These are phyloP conservation scores for Auricularia sp. DNA, from an alignment of 768 basidiomycete genomes.

Conservation along the genomic window DNA sequence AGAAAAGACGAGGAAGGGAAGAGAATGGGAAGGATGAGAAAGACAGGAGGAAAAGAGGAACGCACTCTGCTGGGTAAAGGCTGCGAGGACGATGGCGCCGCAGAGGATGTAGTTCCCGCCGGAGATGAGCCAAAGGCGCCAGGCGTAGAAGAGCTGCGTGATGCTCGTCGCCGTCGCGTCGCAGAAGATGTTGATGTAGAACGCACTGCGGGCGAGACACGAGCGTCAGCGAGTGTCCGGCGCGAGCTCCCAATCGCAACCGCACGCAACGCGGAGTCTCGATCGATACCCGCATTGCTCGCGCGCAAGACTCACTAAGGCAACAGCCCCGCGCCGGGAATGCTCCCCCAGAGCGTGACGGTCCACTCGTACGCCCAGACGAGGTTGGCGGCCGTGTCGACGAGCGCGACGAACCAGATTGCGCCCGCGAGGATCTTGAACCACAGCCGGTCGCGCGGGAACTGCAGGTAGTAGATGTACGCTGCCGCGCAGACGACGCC, in stretches of 20 bases:
- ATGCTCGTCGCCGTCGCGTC: neutral
- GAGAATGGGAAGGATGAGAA: too few species aligned
- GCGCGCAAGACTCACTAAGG: neutral
- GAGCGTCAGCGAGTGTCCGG: neutral
- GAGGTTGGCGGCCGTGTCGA: neutral
- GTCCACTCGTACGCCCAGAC: constrained; percentile 1
- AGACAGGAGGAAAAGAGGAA: neutral
- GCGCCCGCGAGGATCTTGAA: neutral
- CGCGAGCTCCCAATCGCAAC: neutral
- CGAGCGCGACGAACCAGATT: neutral
- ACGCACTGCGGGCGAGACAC: neutral
- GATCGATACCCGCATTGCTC: too few species aligned
- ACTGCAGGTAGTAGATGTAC: neutral
- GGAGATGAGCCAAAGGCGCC: neutral
- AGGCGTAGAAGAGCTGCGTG: neutral
- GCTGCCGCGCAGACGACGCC: neutral
- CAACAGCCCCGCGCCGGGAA: neutral
- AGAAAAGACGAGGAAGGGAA: too few species aligned
- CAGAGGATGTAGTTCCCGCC: neutral
- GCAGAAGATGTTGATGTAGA: constrained; percentile 2
- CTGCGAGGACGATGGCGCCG: neutral
- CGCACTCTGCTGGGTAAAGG: neutral
- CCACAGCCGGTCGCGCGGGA: neutral
- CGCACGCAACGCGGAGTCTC: too few species aligned
- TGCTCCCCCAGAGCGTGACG: neutral